These are phyloP conservation scores for Diaporthe nobilis DNA, from an alignment of 2,329 filamentous ascomycete species.

Conservation along the genomic window DNA sequence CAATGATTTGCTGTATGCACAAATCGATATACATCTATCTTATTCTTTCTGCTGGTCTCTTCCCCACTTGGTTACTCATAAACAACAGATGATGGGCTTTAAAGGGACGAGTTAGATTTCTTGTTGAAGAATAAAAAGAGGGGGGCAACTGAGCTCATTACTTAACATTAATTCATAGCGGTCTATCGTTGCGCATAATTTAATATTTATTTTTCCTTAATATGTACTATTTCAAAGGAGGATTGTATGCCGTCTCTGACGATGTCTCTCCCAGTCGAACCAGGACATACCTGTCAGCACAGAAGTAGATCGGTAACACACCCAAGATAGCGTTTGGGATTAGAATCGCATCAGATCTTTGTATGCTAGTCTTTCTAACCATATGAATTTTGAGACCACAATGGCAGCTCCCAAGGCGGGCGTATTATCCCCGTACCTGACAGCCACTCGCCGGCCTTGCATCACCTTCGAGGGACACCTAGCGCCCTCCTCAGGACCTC, in stretches of 20 bases:
- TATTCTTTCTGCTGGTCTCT: not conserved
- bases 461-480: constrained; percentile 21
- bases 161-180: too few relatives aligned
- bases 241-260: not conserved
- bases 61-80: too few relatives aligned
- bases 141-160: too few relatives aligned
- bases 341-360: not conserved
- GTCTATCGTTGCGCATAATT: too few relatives aligned
- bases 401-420: not conserved
- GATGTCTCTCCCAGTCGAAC: not conserved
- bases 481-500: constrained; percentile 53
- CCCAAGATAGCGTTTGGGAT: not conserved
- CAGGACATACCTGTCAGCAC: not conserved
- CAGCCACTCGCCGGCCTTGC: too few relatives aligned
- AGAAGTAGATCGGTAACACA: not conserved
- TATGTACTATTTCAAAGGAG: not conserved
- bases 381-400: not conserved
- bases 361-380: not conserved
- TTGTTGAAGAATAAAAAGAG: too few relatives aligned
- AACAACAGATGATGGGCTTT: too few relatives aligned
- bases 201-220: too few relatives aligned
- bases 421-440: not conserved
- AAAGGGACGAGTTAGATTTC: too few relatives aligned
- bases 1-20: not conserved
- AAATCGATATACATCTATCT: not conserved